Conservation (phyloP, 1,284 basidiomycete species). For the Rhodotorula sp. region DNA sequence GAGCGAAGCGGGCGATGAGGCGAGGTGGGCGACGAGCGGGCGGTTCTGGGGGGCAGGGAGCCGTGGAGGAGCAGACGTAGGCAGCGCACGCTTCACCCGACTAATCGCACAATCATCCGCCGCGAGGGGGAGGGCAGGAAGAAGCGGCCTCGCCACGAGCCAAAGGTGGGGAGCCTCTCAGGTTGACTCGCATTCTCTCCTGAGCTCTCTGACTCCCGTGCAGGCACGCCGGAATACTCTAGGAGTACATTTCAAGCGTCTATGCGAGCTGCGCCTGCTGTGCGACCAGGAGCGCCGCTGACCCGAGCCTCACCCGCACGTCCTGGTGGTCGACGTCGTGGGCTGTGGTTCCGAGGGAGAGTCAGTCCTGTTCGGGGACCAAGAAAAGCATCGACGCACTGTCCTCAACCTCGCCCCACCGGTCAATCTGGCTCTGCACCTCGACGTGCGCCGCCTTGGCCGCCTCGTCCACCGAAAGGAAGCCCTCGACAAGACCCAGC, state of each 20-base stretch:
- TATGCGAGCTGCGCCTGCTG: conserved; percentile 26
- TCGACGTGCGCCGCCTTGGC: conserved; percentile 86
- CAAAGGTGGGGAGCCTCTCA: background rate
- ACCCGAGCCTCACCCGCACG: conserved; percentile 81
- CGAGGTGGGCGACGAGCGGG: no score
- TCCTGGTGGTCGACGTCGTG: conserved; percentile 98
- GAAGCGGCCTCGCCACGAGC: no score
- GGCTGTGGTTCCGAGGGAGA: conserved; percentile 57
- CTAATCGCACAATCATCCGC: background rate
- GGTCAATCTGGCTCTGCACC: conserved; percentile 89
- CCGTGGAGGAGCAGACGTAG: no score
- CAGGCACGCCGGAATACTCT: background rate
- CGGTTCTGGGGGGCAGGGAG: no score
- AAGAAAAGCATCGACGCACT: conserved; percentile 62
- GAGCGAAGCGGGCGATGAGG: no score
- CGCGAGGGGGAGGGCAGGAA: no score
- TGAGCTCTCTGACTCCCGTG: background rate
- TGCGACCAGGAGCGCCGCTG: conserved; percentile 58
- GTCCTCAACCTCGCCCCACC: conserved; percentile 99
- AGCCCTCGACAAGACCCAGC: conserved; percentile 76
- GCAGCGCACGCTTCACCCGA: no score
- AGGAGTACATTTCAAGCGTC: background rate
- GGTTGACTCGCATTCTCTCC: background rate
- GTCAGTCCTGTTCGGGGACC: background rate
- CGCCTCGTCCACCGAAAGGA: conserved; percentile 78